Evolutionary conservation across 2,329 filamentous ascomycete species (phyloP), one percentile per base, ranked within the genome.

Genomic region (Beauveria australis): DNA sequence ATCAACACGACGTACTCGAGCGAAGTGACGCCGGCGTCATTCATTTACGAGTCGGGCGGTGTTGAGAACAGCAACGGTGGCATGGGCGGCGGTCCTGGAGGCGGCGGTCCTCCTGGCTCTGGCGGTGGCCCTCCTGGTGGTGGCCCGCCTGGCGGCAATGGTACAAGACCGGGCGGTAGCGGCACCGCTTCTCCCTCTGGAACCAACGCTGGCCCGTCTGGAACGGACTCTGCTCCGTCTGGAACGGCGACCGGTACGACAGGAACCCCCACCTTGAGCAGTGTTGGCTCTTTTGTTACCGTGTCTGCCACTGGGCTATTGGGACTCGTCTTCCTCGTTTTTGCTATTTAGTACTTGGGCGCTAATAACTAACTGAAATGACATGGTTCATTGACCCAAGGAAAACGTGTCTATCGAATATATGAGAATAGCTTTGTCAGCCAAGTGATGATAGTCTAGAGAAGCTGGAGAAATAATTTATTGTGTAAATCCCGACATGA

Each of bases 1-100:
- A 76, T 84, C 49, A 78, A 82, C 64, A 67, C 69, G 28, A 63
- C 66, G 43, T 52, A 61, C 8, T 62, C 64, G 6, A 59, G 41
- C 28, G 16, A 54, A 3, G 64, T 74, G 28, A 69, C 63, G 8
- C 68, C 71, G n/a, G 72, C 73, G 7, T 69, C 67, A 3, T 72
- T 68, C 53, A 66, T 67, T 53, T 74, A 72, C 37, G 67, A 68
- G 41, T 57, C 64, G 6, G 73, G 72, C 10, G 72, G 72, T 51
- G 70, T 73, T 22, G 64, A 63, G 46, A 73, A 73, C 56, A 57
- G 62, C 9, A 64, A 66, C 44, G 61, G 55, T 24, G 65, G 63
- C 12, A 60, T 48, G 30, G 66, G 67, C 24, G 63, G 61, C 26
- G 61, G 63, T 44, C 26, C 43, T 3, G 53, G 53, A 14, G 53